Conservation (phyloP, 2,329 filamentous ascomycete species). For the Neocatenulostroma microsporum region DNA sequence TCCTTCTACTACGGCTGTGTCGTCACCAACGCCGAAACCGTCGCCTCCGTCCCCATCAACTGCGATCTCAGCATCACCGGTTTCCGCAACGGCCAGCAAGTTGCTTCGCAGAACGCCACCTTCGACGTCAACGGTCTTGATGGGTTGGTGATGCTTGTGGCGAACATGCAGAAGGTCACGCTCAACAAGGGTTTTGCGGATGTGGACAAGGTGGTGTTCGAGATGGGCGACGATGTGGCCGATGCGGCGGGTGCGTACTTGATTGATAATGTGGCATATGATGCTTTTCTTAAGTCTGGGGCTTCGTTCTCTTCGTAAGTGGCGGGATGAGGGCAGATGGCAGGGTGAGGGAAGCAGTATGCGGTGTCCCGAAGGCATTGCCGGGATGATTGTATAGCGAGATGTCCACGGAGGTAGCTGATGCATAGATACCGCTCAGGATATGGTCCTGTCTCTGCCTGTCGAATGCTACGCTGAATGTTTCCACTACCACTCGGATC, state of each 20-base stretch:
- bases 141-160: background rate
- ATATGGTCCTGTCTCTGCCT: too few relatives aligned
- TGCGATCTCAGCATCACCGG: slow-evolving; percentile 2
- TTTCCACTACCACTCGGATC: too few relatives aligned
- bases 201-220: slow-evolving; percentile 1
- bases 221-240: background rate
- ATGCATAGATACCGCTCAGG: too few relatives aligned
- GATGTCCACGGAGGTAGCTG: too few relatives aligned
- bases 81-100: slow-evolving; percentile 1
- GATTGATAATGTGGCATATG: slow-evolving; percentile 2
- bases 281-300: slow-evolving; percentile 2
- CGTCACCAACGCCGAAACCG: slow-evolving; percentile 1
- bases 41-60: background rate
- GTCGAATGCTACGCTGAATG: too few relatives aligned
- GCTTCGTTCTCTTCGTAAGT: too few relatives aligned
- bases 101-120: slow-evolving; percentile 1
- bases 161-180: slow-evolving; percentile 1
- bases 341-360: too few relatives aligned
- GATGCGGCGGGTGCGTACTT: background rate
- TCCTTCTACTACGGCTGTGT: slow-evolving; percentile 5
- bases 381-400: too few relatives aligned
- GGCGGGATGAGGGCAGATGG: too few relatives aligned
- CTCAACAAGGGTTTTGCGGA: slow-evolving; percentile 3
- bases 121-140: background rate
- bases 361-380: too few relatives aligned